Evolutionary conservation across 345 rosid genomes (phyloP).

Genomic region (Trapa incisa): DNA sequence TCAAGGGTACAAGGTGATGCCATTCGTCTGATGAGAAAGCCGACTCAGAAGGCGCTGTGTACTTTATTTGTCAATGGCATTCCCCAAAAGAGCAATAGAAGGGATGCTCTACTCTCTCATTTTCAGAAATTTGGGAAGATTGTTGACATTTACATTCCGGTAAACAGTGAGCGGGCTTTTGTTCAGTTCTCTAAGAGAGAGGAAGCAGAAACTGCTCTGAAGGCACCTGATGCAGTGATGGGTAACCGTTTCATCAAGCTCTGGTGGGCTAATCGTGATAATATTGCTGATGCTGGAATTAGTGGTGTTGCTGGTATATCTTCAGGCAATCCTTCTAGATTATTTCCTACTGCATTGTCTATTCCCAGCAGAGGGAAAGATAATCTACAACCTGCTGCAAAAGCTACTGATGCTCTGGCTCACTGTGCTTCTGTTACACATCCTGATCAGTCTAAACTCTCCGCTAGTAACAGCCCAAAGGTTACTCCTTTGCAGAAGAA

Average conservation of each 20-base stretch:
- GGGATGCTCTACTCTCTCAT: constrained; percentile 81
- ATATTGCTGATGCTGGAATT: constrained; percentile 44
- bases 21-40: constrained; percentile 32
- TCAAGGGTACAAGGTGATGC: constrained; percentile 34
- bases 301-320: constrained; percentile 30
- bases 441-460: constrained; percentile 38
- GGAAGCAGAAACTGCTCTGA: constrained; percentile 92
- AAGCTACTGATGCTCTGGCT: constrained; percentile 22
- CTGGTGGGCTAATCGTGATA: constrained; percentile 99
- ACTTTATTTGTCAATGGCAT: constrained; percentile 79
- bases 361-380: constrained; percentile 38
- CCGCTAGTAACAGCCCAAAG: constrained; percentile 38
- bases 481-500: constrained; percentile 51
- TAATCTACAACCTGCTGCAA: constrained; percentile 28
- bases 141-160: constrained; percentile 75
- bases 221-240: constrained; percentile 98
- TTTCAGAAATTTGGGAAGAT: constrained; percentile 85
- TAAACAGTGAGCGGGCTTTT: constrained; percentile 75
- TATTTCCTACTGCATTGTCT: constrained; percentile 25
- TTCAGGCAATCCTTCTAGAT: constrained; percentile 29
- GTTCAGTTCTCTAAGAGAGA: constrained; percentile 90
- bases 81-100: constrained; percentile 69
- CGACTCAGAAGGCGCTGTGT: constrained; percentile 71
- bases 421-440: constrained; percentile 29
- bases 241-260: constrained; percentile 96